phyloP scores from a whole-genome alignment of 2,329 filamentous ascomycete genomes.

The Myriosclerotinia scirpicola region DNA sequence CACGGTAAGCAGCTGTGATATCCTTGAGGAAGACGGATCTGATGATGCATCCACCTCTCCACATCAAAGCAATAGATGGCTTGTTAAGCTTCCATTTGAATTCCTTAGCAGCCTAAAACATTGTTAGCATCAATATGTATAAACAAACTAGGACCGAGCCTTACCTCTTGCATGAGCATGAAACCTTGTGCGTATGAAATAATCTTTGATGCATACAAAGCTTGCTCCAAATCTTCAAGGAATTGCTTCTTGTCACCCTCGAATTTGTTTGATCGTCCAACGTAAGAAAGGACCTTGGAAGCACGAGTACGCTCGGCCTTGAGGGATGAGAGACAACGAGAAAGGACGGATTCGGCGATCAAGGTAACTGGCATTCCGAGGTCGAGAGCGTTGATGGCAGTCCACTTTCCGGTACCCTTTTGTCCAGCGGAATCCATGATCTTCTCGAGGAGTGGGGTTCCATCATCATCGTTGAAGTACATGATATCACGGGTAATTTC shows the following conservation, averaged over 20 bases:
- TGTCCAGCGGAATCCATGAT: constrained; percentile 97
- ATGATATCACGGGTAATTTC: constrained; percentile 99
- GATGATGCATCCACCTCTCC: constrained; percentile 99
- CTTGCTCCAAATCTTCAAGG: constrained; percentile 97
- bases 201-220: constrained; percentile 98
- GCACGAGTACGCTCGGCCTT: constrained; percentile 91
- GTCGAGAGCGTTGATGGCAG: constrained; percentile 97
- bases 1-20: constrained; percentile 96
- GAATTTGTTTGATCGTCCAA: constrained; percentile 76
- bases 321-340: constrained; percentile 89
- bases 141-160: not conserved
- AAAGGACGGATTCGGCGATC: constrained; percentile 95
- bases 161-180: constrained; percentile 98
- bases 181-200: constrained; percentile 99
- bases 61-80: constrained; percentile 99
- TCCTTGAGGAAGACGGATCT: constrained; percentile 99
- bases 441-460: constrained; percentile 91
- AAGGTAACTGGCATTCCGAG: constrained; percentile 98
- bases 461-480: constrained; percentile 96
- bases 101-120: constrained; percentile 79
- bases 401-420: constrained; percentile 99
- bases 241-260: constrained; percentile 89
- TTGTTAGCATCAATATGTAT: constrained; percentile 33
- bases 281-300: constrained; percentile 69
- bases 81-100: constrained; percentile 99